Evolutionary conservation across 2,329 filamentous ascomycete genomes (phyloP), one percentile per base, ranked within the genome.

Genomic region (Cytospora leucostoma): DNA sequence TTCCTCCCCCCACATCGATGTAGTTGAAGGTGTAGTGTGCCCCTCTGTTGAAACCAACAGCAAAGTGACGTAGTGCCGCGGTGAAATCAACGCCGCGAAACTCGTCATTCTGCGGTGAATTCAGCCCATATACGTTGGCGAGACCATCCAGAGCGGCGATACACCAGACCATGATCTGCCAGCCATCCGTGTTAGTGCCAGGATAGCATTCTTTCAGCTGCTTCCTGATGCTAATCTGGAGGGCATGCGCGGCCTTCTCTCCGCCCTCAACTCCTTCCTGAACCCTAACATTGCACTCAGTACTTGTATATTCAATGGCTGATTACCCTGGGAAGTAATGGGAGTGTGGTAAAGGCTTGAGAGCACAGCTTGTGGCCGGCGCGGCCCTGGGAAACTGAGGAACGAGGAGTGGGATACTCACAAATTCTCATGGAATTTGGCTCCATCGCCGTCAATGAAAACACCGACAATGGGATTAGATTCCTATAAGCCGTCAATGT

Each of bases 21-120:
- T 44, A 44, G 11, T n/a, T 27, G n/a, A 56, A 56, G 3, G 54
- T 56, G n/a, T 56, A 38, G 54, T 56, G 35, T 15, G 54, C 54
- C 2, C 54, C 54, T 19, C 54, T 44, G 54, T 56, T 56, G 37
- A 56, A 56, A 8, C 54, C 54, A 27, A 56, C 44, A 10, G 21
- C 54, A 15, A 56, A 56, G 6, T 38, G 54, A 13, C 54, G 54
- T 3, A 56, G 11, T 10, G 27, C n/a, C 4, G 11, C n/a, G 8
- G 35, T 44, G 17, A 35, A 56, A 27, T 56, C 17, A 3, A 56
- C 37, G 12, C 19, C 54, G 2, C 13, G 12, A 44, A 33, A 56
- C n/a, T 27, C 54, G 6, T 44, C 54, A 7, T 40, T 37, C 15
- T 56, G 34, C 6, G 17, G 13, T 13, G 32, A 12, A 19, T 56